Base-by-base conservation (phyloP, 805 yeast species). In the Maudiozyma serrabonitensis region DNA sequence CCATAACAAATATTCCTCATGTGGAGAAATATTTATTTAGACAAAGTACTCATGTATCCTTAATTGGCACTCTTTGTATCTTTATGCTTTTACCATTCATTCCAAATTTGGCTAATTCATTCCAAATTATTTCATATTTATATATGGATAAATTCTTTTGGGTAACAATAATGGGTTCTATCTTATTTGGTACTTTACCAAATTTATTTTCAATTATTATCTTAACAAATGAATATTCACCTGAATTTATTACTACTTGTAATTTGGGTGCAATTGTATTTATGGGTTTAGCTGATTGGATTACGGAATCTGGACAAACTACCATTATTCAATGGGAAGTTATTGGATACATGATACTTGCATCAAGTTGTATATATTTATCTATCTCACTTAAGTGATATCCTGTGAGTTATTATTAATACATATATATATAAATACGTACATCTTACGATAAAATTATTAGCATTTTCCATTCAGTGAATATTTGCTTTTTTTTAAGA, bases 271-370 rank as follows among this genome's bases (percentile, higher is more conserved):
- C 54, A 19, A 63, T 64, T 41, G 54, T 63, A 2, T 50, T 54
- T 31, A 59, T 59, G 56, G 67, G 66, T 25, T 42, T 63, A 35
- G 58, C 60, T n/a, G 64, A 63, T 46, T 63, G 64, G 63, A 51
- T 61, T 25, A 54, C 55, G 32, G 65, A 63, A 49, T 56, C 62
- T 31, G 53, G 55, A 8, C 57, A 57, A 49, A 56, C 65, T 16
- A 55, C 56, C 25, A 56, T 63, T 21, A 59, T 64, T 15, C 57
- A 63, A 49, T 63, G 67, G 64, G 67, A 64, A 54, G 63, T 63
- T 38, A 58, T 62, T 23, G 64, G 66, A 19, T 64, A 62, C 52
- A 47, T 60, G 28, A 52, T 56, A 50, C 47, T 64, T 45, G 53
- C 63, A 19, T 41, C 60, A 7, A 53, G 66, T 35, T 57, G 61